Base-by-base conservation (phyloP, 2,329 filamentous ascomycete genomes). In the Colletotrichum liriopes region DNA sequence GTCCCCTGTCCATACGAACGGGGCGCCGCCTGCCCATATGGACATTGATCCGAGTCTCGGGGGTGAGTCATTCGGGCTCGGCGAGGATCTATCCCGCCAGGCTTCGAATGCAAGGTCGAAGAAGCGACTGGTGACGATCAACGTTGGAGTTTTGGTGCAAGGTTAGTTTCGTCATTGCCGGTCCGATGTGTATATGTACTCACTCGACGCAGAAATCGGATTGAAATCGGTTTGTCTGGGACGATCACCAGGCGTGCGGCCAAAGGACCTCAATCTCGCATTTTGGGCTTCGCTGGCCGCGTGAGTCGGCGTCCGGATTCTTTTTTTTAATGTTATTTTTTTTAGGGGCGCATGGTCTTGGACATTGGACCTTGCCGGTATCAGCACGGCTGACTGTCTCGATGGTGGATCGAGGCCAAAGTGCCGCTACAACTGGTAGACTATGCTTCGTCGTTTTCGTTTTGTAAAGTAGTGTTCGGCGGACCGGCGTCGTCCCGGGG, bases 141-240 rank as follows among this genome's bases (percentile, higher is more conserved):
- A 84, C 43, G 79, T 85, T 5, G 77, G 77, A 20, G 72, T 76
- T 32, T 56, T 75, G 29, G 67, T 75, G 18, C 72, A 78, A 41
- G 82, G 83, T 83, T 76, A 74, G 80, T 65, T 11, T 9, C 37
- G 14, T 23, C 2, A 32, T 20, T 8, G 3, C 12, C 32, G 6
- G 6, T 18, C 3, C 20, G 5, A 1, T 9, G 1, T 8, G 9
- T 20, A 35, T 2, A 52, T 16, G 20, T 8, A 23, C 67, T 73
- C 16, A 73, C 39, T 1, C 4, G 2, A 5, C 1, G 1, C 56
- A 85, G 83, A 85, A 77, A 74, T 85, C 56, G 77, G 79, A 0
- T 67, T 71, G 2, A 77, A 71, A 18, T 79, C 82, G 20, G 79
- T 85, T 8, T 85, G 83, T 51, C 73, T 85, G 9, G 84, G 83